These are phyloP conservation scores for Saccharomyces hybrid DNA, from an alignment of 1,139 yeast species.

Conservation along the genomic window DNA sequence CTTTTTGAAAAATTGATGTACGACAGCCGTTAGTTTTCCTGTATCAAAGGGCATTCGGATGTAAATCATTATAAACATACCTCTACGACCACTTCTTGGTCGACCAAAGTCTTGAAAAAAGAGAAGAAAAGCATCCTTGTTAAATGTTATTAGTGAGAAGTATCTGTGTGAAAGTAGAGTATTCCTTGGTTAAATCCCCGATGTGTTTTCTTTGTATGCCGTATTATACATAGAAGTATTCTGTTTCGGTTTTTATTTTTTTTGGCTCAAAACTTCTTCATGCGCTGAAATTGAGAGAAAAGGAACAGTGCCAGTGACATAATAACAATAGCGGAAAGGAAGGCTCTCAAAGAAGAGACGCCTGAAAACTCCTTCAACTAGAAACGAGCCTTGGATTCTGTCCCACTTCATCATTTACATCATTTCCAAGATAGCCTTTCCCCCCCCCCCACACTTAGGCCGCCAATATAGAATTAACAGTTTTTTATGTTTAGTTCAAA, in stretches of 20 bases:
- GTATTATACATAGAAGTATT: background rate
- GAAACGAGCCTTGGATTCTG: background rate
- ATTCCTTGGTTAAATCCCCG: background rate
- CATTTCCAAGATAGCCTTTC: background rate
- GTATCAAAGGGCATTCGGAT: background rate
- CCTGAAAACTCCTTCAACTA: background rate
- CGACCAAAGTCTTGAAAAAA: slow-evolving; percentile 90
- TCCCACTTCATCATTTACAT: background rate
- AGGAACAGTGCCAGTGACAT: background rate
- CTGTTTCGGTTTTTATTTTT: slow-evolving; percentile 3
- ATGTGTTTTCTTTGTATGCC: background rate
- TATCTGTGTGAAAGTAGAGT: background rate
- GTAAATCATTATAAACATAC: slow-evolving; percentile 13
- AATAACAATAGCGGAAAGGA: background rate
- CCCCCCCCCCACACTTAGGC: too few relatives aligned
- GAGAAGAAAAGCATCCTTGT: slow-evolving; percentile 73
- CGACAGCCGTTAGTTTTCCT: background rate
- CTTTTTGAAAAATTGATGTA: background rate
- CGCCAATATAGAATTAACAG: too few relatives aligned
- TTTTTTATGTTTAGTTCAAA: too few relatives aligned
- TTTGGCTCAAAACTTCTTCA: background rate
- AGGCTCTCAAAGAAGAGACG: background rate
- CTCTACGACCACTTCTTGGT: slow-evolving; percentile 68
- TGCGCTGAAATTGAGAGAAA: background rate
- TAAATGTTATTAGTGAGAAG: background rate